A percentile compares a stretch with the other conserved stretches of the same genome.
Evolutionary conservation across 1,139 yeast genomes (phyloP).

Genomic region (Meyerozyma elateridarum): DNA sequence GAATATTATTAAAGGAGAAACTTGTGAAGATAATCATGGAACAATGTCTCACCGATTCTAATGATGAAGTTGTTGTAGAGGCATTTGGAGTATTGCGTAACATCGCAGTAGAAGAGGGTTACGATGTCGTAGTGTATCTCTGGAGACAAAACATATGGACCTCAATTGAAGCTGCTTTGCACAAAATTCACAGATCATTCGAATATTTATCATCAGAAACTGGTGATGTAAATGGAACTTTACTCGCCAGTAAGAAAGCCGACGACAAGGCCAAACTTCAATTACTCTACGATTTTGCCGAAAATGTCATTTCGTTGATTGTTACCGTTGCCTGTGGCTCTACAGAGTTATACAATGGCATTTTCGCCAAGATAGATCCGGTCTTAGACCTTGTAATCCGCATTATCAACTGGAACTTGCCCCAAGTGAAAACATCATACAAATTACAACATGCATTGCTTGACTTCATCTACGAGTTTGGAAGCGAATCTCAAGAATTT

Average conservation of each 20-base stretch:
- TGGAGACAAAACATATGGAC: slow-evolving; percentile 81
- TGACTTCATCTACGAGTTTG: slow-evolving; percentile 62
- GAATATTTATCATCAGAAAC: slow-evolving; percentile 25
- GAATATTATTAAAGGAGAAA: slow-evolving; percentile 62
- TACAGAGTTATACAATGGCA: slow-evolving; percentile 51
- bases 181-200: slow-evolving; percentile 47
- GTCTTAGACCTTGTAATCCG: slow-evolving; percentile 40
- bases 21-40: slow-evolving; percentile 61
- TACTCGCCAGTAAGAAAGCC: slow-evolving; percentile 12
- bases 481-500: slow-evolving; percentile 60
- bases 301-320: slow-evolving; percentile 66
- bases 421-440: slow-evolving; percentile 30
- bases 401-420: slow-evolving; percentile 32
- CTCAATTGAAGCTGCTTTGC: slow-evolving; percentile 46
- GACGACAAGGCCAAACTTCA: slow-evolving; percentile 40
- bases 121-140: slow-evolving; percentile 66
- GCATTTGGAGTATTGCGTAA: slow-evolving; percentile 78
- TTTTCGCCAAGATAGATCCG: slow-evolving; percentile 42
- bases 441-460: slow-evolving; percentile 49
- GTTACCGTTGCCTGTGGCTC: slow-evolving; percentile 66
- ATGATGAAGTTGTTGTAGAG: slow-evolving; percentile 74
- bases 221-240: slow-evolving; percentile 17
- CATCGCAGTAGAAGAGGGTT: slow-evolving; percentile 82
- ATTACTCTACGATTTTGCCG: slow-evolving; percentile 61
- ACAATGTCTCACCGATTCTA: slow-evolving; percentile 59